Conservation (phyloP, 768 basidiomycete species). For the Psilocybe sp. region DNA sequence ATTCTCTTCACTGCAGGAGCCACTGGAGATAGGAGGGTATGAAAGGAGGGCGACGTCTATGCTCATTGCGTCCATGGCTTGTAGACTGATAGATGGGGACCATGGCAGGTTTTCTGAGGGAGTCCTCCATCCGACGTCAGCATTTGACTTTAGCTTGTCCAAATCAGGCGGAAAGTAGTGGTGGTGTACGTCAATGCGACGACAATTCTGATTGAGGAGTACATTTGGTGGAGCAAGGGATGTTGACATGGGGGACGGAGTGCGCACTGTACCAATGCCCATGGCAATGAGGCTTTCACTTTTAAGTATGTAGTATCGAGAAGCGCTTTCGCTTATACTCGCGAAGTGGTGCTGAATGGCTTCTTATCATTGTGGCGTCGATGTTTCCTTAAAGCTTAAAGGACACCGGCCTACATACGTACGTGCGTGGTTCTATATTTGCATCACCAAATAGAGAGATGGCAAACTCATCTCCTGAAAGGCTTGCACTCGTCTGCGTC, state of each 20-base stretch:
- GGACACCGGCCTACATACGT: not conserved
- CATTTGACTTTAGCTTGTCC: conserved; percentile 43
- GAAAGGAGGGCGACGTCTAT: conserved; percentile 66
- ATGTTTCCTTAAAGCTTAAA: not conserved
- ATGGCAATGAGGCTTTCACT: not conserved
- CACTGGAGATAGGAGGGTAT: conserved; percentile 51
- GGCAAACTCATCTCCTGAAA: conserved; percentile 34
- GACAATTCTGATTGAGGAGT: conserved; percentile 11
- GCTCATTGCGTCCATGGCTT: conserved; percentile 56
- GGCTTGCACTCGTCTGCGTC: conserved; percentile 64
- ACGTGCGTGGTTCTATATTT: not conserved
- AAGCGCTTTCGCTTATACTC: too few species aligned
- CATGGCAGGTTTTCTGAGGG: conserved; percentile 67
- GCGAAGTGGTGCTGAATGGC: too few species aligned
- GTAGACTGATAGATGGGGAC: conserved; percentile 55
- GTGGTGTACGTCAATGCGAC: conserved; percentile 70
- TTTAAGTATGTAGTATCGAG: too few species aligned
- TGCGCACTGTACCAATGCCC: too few species aligned
- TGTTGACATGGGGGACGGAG: not conserved
- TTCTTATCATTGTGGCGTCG: too few species aligned
- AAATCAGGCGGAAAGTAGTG: conserved; percentile 63
- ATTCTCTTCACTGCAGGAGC: conserved; percentile 36
- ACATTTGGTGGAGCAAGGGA: conserved; percentile 1
- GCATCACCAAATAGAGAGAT: not conserved
- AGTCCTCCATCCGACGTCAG: conserved; percentile 56